Evolutionary conservation across 352 stramenopile species (phyloP).

Genomic region (Elongisporangium anandrum): DNA sequence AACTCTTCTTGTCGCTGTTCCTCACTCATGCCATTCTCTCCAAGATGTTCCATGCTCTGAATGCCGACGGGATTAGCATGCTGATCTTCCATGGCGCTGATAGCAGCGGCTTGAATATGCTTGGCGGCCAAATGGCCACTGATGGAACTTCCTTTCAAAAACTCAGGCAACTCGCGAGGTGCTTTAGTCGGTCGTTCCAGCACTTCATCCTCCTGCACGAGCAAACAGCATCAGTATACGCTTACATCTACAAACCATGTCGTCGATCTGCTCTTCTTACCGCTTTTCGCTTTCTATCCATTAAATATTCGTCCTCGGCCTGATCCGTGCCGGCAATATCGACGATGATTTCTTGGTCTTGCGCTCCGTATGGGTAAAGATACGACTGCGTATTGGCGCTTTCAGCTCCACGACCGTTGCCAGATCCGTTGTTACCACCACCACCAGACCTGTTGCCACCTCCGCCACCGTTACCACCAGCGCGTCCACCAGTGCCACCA

Average conservation of each 20-base stretch:
- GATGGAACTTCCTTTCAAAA: slow-evolving; percentile 81
- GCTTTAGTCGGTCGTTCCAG: slow-evolving; percentile 48
- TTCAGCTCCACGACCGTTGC: slow-evolving; percentile 33
- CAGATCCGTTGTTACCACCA: slow-evolving; percentile 26
- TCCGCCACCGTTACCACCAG: slow-evolving; percentile 20
- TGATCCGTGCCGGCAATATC: slow-evolving; percentile 79
- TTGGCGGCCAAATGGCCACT: slow-evolving; percentile 85
- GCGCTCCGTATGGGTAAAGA: slow-evolving; percentile 71
- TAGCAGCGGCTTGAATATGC: slow-evolving; percentile 43
- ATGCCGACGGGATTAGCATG: slow-evolving; percentile 26
- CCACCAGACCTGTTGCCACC: slow-evolving; percentile 39
- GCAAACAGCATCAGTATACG: background rate
- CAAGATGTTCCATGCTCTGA: slow-evolving; percentile 50
- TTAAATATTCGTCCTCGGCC: slow-evolving; percentile 76
- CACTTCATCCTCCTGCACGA: slow-evolving; percentile 43
- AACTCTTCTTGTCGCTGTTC: slow-evolving; percentile 81
- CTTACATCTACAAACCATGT: background rate
- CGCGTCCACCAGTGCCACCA: slow-evolving; percentile 61
- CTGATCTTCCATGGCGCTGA: slow-evolving; percentile 24
- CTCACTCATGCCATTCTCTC: slow-evolving; percentile 72
- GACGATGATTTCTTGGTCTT: slow-evolving; percentile 85
- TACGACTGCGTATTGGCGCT: slow-evolving; percentile 76
- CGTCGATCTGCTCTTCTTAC: slow-evolving; percentile 10
- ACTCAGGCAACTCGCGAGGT: slow-evolving; percentile 68
- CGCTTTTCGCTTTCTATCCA: slow-evolving; percentile 62